A percentile compares a stretch with the other conserved stretches of the same genome.
Evolutionary conservation across 2,329 filamentous ascomycete species (phyloP).

Genomic region (Iodosphaeria phyllophila): DNA sequence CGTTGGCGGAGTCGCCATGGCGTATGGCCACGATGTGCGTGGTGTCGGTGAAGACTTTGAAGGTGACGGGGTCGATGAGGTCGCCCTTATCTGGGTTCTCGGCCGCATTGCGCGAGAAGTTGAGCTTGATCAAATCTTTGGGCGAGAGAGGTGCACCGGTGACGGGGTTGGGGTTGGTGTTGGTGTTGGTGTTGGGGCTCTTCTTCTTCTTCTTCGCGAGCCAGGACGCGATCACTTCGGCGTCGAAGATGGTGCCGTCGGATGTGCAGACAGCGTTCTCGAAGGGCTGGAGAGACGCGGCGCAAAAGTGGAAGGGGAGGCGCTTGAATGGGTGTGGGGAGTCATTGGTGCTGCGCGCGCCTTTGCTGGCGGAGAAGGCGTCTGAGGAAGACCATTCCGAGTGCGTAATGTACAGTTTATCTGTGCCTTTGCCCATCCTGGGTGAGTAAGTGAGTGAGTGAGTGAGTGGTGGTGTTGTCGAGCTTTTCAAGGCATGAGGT

Average conservation of each 20-base stretch:
- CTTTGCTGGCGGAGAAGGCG: slow-evolving; percentile 66
- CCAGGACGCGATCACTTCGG: slow-evolving; percentile 88
- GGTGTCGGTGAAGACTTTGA: slow-evolving; percentile 95
- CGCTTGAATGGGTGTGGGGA: slow-evolving; percentile 56
- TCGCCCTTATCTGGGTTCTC: slow-evolving; percentile 43
- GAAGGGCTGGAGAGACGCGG: slow-evolving; percentile 88
- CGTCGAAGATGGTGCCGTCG: slow-evolving; percentile 79
- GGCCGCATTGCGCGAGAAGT: slow-evolving; percentile 82
- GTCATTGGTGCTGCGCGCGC: slow-evolving; percentile 33
- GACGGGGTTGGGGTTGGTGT: slow-evolving; percentile 82
- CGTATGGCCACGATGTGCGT: slow-evolving; percentile 85
- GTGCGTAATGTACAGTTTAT: slow-evolving; percentile 67
- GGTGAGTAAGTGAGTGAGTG: neutral
- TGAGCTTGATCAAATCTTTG: slow-evolving; percentile 73
- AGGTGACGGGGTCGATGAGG: slow-evolving; percentile 89
- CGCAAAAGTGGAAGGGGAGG: slow-evolving; percentile 95
- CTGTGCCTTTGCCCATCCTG: slow-evolving; percentile 31
- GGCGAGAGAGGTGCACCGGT: slow-evolving; percentile 61
- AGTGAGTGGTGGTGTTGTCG: neutral
- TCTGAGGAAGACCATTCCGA: slow-evolving; percentile 92
- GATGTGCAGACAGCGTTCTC: slow-evolving; percentile 82
- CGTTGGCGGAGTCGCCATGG: slow-evolving; percentile 71
- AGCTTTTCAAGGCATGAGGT: neutral
- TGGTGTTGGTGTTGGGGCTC: too few relatives aligned
- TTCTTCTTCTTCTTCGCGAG: too few relatives aligned